These are phyloP conservation scores for maize (Zea mays) DNA, from an alignment of 176 grass and related monocot genomes.

Conservation along the genomic window DNA sequence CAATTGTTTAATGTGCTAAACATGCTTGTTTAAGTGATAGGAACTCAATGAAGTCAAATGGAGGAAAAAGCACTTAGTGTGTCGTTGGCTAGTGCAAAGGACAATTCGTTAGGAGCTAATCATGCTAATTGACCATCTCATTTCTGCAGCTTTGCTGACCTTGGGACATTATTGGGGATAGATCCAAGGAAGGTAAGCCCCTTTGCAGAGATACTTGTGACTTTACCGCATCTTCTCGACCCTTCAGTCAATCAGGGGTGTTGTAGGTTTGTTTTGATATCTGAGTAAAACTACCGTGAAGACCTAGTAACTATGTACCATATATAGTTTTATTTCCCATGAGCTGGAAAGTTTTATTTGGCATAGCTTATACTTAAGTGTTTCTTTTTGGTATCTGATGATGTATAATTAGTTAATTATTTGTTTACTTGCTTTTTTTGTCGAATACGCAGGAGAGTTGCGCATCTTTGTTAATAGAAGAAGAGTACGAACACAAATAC, in stretches of 20 bases:
- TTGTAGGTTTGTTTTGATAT: neutral
- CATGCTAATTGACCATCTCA: no score
- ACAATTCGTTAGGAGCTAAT: no score
- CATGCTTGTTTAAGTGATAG: no score
- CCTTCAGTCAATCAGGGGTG: neutral
- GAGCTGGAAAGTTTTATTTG: neutral
- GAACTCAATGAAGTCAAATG: no score
- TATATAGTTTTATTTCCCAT: neutral
- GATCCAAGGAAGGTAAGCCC: slow-evolving; percentile 55
- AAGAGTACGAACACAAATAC: no score
- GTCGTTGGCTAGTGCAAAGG: no score
- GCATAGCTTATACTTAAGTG: neutral
- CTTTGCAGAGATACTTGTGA: neutral
- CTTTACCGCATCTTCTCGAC: neutral
- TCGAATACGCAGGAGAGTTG: no score
- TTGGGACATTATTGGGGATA: no score
- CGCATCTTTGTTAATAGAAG: no score
- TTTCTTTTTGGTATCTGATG: neutral
- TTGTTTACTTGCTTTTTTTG: neutral
- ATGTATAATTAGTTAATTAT: neutral
- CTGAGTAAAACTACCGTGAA: neutral
- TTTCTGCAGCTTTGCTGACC: no score
- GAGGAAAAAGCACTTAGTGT: no score
- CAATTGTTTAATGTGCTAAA: no score
- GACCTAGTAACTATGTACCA: neutral